phyloP scores from a whole-genome alignment of 768 basidiomycete genomes.

The Lactarius evosmus region DNA sequence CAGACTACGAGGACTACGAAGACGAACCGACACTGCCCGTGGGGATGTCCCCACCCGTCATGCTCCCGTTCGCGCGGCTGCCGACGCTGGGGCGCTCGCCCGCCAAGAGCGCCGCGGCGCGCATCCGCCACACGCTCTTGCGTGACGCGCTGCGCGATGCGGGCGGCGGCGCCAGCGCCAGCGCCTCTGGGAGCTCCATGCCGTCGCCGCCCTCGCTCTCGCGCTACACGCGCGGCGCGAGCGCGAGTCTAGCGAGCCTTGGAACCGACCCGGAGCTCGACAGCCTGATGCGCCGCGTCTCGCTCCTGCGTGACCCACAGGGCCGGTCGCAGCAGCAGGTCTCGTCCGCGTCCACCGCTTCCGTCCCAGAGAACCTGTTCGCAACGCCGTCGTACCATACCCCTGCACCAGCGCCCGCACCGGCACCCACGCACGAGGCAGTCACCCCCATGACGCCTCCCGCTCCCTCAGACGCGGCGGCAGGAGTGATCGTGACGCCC shows the following conservation, averaged over 20 bases:
- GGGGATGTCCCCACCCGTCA: constrained; percentile 55
- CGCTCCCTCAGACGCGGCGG: constrained; percentile 32
- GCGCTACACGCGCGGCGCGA: constrained; percentile 51
- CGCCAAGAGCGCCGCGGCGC: constrained; percentile 62
- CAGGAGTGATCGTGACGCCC: constrained; percentile 4
- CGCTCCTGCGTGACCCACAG: constrained; percentile 33
- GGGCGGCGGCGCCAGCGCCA: not conserved
- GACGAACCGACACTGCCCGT: constrained; percentile 49
- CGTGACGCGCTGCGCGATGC: constrained; percentile 36
- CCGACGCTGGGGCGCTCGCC: constrained; percentile 59
- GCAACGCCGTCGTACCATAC: constrained; percentile 21
- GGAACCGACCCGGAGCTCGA: constrained; percentile 57
- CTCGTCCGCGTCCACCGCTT: constrained; percentile 2
- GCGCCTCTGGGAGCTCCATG: constrained; percentile 42
- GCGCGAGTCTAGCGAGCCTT: constrained; percentile 28
- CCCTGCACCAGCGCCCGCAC: not conserved
- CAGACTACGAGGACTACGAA: constrained; percentile 42
- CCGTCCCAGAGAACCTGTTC: not conserved
- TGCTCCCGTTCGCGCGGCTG: constrained; percentile 37
- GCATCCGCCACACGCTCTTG: constrained; percentile 64
- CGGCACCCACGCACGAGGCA: constrained; percentile 31
- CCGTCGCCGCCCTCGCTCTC: constrained; percentile 70
- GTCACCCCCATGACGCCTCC: constrained; percentile 29
- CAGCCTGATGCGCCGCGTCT: constrained; percentile 65
- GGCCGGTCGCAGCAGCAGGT: constrained; percentile 10